Conservation (phyloP, 306 rosid genomes). For the Malus sylvestris region DNA sequence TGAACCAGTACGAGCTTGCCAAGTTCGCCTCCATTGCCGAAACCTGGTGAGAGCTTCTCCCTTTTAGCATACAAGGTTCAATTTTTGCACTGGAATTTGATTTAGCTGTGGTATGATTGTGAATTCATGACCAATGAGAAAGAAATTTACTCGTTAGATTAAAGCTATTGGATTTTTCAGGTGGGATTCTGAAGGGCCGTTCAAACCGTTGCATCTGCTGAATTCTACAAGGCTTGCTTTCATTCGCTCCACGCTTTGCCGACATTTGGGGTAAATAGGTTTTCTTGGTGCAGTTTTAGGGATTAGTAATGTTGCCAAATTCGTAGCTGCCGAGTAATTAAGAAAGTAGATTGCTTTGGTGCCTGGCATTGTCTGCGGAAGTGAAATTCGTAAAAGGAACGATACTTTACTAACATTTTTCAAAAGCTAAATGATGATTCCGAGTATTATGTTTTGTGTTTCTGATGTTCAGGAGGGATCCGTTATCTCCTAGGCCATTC, state of each 20-base stretch:
- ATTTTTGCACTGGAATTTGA: neutral
- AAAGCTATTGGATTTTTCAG: constrained; percentile 22
- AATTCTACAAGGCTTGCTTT: constrained; percentile 90
- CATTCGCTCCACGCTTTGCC: constrained; percentile 74
- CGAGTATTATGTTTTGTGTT: neutral
- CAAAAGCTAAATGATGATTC: neutral
- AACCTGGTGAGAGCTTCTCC: constrained; percentile 40
- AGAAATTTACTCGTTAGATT: neutral
- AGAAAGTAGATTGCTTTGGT: neutral
- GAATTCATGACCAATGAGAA: neutral
- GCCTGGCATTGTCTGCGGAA: neutral
- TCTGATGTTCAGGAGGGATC: constrained; percentile 66
- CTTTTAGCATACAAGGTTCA: neutral
- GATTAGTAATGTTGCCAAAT: neutral
- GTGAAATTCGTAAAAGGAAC: neutral
- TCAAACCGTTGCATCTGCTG: constrained; percentile 81
- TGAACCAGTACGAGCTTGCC: constrained; percentile 56
- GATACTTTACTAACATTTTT: neutral
- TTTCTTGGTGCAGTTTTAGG: neutral
- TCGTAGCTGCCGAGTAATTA: neutral
- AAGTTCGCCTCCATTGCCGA: constrained; percentile 73
- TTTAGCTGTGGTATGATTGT: neutral
- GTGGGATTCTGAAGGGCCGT: constrained; percentile 97
- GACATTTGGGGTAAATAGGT: constrained; percentile 57
- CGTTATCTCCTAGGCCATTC: constrained; percentile 55